Base-by-base conservation (phyloP, 2,329 filamentous ascomycete species). In the Cladosporium austrohemisphaericum region DNA sequence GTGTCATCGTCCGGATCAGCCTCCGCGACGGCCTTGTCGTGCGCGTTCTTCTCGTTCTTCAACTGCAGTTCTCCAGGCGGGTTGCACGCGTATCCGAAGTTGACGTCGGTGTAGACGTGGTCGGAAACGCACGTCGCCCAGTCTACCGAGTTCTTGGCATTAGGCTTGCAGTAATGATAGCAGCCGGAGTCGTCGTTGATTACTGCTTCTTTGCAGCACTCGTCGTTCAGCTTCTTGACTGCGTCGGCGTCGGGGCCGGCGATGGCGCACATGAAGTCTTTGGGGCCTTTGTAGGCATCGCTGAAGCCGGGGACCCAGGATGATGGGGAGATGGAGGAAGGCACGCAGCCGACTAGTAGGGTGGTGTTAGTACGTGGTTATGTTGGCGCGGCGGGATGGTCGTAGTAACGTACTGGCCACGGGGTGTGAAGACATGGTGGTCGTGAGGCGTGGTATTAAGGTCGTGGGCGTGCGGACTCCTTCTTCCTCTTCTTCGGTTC, bases 31-130 rank as follows among this genome's bases (percentile, higher is more conserved):
- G 44, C 13, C 18, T 38, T 18, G 25, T 47, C 23, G 26, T 29
- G 4, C 44, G 37, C 23, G 32, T 18, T 29, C 23, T 14, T 7
- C 14, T 33, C 44, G n/a, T 33, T 38, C 44, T 47, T 38, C 11
- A 20, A 7, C 25, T 31, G 33, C 22, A 47, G 18, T 8, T 26
- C 19, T 16, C 44, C 44, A 11, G 33, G 25, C 33, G 33, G 25
- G n/a, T 47, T 47, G 33, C 44, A 47, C 5, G 44, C 23, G 33
- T 47, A 33, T 11, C 44, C 44, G 16, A 47, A 47, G 18, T 47
- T 22, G 33, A 26, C 22, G 23, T 38, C 25, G 23, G 32, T 28
- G 44, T 47, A 47, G 33, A 47, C 44, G 23, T 47, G 22, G 25
- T 47, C 44, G 23, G 44, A 31, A 5, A 47, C 31, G 33, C 44